Evolutionary conservation across 2,329 filamentous ascomycete genomes (phyloP).

Genomic region (Cordyceps cicadae): DNA sequence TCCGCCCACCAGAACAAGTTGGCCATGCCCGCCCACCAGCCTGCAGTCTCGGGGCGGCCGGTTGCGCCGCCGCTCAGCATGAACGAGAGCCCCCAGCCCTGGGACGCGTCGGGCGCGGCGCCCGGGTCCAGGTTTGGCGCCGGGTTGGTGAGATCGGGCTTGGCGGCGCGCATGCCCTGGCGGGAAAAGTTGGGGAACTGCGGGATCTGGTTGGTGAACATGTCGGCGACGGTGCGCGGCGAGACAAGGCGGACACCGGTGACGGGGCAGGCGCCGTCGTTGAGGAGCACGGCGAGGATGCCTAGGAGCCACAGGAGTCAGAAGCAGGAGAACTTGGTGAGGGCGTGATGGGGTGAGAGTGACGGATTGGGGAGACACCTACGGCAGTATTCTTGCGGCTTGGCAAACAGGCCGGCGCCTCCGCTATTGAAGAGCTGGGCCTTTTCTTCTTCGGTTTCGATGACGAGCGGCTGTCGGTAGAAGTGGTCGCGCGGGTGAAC

Average conservation of each 20-base stretch:
- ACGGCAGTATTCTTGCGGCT: constrained; percentile 53
- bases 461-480: constrained; percentile 35
- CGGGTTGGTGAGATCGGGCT: constrained; percentile 39
- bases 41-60: constrained; percentile 43
- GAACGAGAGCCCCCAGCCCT: constrained; percentile 57
- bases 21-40: constrained; percentile 49
- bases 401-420: constrained; percentile 53
- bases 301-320: constrained; percentile 26
- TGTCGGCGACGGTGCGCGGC: constrained; percentile 49
- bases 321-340: too few species aligned
- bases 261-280: constrained; percentile 51
- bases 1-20: constrained; percentile 59
- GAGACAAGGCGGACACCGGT: constrained; percentile 48
- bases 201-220: constrained; percentile 58
- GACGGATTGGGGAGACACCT: constrained; percentile 17
- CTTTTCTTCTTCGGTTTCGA: constrained; percentile 33
- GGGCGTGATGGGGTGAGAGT: too few species aligned
- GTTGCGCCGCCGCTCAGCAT: constrained; percentile 45
- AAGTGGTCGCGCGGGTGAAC: constrained; percentile 40
- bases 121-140: constrained; percentile 43
- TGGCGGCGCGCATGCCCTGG: constrained; percentile 34
- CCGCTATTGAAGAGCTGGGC: constrained; percentile 46
- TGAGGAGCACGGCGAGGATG: constrained; percentile 53
- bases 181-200: constrained; percentile 44
- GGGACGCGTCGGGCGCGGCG: constrained; percentile 36